Evolutionary conservation across 2,329 filamentous ascomycete species (phyloP), one percentile per base, ranked within the genome.

Genomic region (Incumbomyces delicatus): DNA sequence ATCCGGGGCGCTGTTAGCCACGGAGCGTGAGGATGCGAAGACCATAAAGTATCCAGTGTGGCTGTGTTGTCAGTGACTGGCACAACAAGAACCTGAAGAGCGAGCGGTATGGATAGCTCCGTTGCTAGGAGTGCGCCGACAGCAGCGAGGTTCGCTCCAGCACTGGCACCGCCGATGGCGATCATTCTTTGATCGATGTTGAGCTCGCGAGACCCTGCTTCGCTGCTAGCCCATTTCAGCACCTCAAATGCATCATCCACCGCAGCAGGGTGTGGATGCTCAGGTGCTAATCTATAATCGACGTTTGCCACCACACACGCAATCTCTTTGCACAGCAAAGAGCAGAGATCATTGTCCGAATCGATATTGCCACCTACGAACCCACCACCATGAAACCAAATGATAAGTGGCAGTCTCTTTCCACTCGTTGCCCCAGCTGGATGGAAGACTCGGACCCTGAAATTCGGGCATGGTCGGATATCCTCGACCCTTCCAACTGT

Each of bases 31-130:
- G 0, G 59, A 57, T 13, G 53, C 47, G 13, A 49, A 39, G 1
- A 55, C 53, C 31, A 59, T 52, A 44, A 53, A 64, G 13, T 60
- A 48, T 0, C 53, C 53, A 0, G 53, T 34, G 14, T 62, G 6
- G 74, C 75, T 0, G 73, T 77, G 61, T 78, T 78, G 58, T 79
- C 76, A 27, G 68, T 73, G 7, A 79, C 76, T 0, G 76, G 76
- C 2, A 78, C 74, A 14, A 72, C 72, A 39, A 80, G 71, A 11
- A 79, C 60, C 58, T 78, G 75, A 3, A 68, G 58, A 1, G 57
- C 54, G 58, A 75, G 71, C 10, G 60, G 61, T 11, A 66, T 63
- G 6, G 32, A 31, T 5, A 45, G 17, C 10, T 41, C 34, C 1
- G 66, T 61, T 1, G 67, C 66, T 49, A 70, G 69, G 46, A 77